phyloP scores from a whole-genome alignment of 805 yeast genomes.

The Priceomyces fermenticarens region DNA sequence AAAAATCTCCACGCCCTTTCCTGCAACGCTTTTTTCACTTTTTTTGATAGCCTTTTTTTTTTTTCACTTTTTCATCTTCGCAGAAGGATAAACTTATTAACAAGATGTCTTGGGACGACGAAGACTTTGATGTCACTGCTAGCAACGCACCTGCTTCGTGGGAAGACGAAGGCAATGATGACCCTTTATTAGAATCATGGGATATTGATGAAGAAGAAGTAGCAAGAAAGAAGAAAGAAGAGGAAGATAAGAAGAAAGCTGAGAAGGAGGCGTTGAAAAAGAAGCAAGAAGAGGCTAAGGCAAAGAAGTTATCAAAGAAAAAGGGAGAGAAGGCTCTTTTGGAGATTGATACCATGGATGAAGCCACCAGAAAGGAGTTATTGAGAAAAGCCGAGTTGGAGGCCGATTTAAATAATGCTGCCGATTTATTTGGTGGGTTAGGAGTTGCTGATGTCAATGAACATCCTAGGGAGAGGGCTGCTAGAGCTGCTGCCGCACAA shows the following conservation, averaged over 20 bases:
- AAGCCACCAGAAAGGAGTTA: slow-evolving; percentile 68
- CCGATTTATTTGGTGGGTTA: slow-evolving; percentile 80
- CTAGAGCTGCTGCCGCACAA: slow-evolving; percentile 43
- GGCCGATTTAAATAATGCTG: slow-evolving; percentile 89
- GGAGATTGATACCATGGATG: slow-evolving; percentile 70
- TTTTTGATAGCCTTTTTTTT: neutral
- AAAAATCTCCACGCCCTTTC: too few relatives aligned
- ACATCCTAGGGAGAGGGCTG: slow-evolving; percentile 51
- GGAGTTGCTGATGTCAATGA: slow-evolving; percentile 49
- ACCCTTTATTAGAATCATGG: slow-evolving; percentile 80
- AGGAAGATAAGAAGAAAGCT: slow-evolving; percentile 37
- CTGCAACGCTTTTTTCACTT: neutral
- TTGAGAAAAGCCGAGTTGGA: slow-evolving; percentile 76
- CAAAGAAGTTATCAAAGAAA: slow-evolving; percentile 44
- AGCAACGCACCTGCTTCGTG: slow-evolving; percentile 72
- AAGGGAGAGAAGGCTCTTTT: slow-evolving; percentile 36
- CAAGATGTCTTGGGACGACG: slow-evolving; percentile 73
- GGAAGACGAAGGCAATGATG: slow-evolving; percentile 76
- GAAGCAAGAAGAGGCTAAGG: slow-evolving; percentile 46
- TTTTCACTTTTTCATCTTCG: too few relatives aligned
- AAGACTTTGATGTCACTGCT: slow-evolving; percentile 72
- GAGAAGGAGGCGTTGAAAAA: slow-evolving; percentile 45
- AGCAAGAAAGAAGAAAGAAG: slow-evolving; percentile 43
- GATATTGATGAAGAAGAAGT: slow-evolving; percentile 77
- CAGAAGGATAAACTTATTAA: neutral